Percentiles rank a stretch among this genome's conserved stretches.
Evolutionary conservation across 2,329 filamentous ascomycete genomes (phyloP).

Genomic region (Fusarium chuoi): DNA sequence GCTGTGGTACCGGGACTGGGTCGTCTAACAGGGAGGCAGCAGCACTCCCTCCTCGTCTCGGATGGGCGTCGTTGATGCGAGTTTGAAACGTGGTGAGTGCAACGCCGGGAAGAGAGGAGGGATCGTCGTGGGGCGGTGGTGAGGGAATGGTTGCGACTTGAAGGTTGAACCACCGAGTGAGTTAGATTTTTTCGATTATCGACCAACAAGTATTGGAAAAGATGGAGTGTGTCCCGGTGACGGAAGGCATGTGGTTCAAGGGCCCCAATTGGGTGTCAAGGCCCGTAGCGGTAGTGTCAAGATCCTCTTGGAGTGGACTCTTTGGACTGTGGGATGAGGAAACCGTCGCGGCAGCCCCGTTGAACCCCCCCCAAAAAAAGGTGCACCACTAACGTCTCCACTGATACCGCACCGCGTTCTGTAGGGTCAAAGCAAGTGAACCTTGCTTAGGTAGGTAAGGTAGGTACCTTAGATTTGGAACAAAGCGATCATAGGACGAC

Average conservation of each 20-base stretch:
- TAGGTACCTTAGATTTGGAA: neutral
- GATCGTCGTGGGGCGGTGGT: slow-evolving; percentile 44
- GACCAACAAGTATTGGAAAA: slow-evolving; percentile 2
- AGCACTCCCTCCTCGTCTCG: slow-evolving; percentile 52
- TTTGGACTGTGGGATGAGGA: slow-evolving; percentile 21
- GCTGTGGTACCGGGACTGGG: slow-evolving; percentile 8
- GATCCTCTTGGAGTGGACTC: slow-evolving; percentile 15
- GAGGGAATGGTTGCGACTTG: slow-evolving; percentile 50
- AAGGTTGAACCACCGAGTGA: neutral
- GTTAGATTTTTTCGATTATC: slow-evolving; percentile 11
- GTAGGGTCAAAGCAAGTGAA: neutral
- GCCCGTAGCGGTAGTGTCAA: slow-evolving; percentile 7
- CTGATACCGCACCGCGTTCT: slow-evolving; percentile 14
- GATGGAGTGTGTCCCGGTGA: slow-evolving; percentile 20
- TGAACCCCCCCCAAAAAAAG: neutral
- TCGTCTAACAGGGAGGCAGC: slow-evolving; percentile 21
- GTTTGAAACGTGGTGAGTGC: slow-evolving; percentile 34
- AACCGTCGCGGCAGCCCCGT: slow-evolving; percentile 32
- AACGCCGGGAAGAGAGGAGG: slow-evolving; percentile 53
- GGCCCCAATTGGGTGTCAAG: slow-evolving; percentile 31
- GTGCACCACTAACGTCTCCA: slow-evolving; percentile 29
- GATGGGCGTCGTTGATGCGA: slow-evolving; percentile 35
- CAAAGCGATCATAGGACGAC: neutral
- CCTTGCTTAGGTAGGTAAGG: too few species aligned
- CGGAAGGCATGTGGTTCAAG: slow-evolving; percentile 31